phyloP scores from a whole-genome alignment of 2,329 filamentous ascomycete genomes.

The Cercospora sesami region DNA sequence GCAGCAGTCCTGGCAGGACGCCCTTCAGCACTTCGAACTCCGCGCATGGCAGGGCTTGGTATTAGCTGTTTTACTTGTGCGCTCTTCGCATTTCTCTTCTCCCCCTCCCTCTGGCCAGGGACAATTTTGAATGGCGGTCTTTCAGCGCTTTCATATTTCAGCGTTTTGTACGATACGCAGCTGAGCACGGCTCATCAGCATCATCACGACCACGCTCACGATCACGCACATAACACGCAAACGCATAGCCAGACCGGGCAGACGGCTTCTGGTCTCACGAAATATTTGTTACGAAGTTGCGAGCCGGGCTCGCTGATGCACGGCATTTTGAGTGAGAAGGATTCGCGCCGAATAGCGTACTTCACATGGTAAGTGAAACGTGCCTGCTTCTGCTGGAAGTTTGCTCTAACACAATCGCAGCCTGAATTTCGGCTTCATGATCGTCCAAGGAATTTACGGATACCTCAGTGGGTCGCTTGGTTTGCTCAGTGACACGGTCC shows the following conservation, averaged over 20 bases:
- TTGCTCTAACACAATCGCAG: conserved; percentile 49
- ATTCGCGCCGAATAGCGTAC: conserved; percentile 94
- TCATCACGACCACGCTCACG: conserved; percentile 36
- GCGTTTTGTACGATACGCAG: conserved; percentile 44
- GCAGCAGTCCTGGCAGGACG: conserved; percentile 46
- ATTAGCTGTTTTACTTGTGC: conserved; percentile 38
- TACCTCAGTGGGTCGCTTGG: conserved; percentile 91
- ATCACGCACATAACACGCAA: conserved; percentile 35
- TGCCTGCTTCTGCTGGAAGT: too few relatives aligned
- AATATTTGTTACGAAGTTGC: conserved; percentile 67
- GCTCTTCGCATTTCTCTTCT: conserved; percentile 40
- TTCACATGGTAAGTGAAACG: conserved; percentile 73
- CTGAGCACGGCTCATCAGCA: conserved; percentile 34
- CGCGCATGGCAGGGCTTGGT: conserved; percentile 38
- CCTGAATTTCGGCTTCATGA: conserved; percentile 93
- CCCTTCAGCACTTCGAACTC: conserved; percentile 45
- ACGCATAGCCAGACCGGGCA: conserved; percentile 42
- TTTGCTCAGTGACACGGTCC: conserved; percentile 94
- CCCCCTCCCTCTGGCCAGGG: conserved; percentile 39
- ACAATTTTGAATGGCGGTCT: conserved; percentile 39
- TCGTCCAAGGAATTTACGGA: conserved; percentile 90
- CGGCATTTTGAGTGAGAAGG: conserved; percentile 83
- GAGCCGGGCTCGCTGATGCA: conserved; percentile 75
- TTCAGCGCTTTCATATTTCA: conserved; percentile 42
- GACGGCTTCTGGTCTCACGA: conserved; percentile 68